Evolutionary conservation across 2,329 filamentous ascomycete species (phyloP), one percentile per base, ranked within the genome.

Genomic region (Aspergillus alliaceus): DNA sequence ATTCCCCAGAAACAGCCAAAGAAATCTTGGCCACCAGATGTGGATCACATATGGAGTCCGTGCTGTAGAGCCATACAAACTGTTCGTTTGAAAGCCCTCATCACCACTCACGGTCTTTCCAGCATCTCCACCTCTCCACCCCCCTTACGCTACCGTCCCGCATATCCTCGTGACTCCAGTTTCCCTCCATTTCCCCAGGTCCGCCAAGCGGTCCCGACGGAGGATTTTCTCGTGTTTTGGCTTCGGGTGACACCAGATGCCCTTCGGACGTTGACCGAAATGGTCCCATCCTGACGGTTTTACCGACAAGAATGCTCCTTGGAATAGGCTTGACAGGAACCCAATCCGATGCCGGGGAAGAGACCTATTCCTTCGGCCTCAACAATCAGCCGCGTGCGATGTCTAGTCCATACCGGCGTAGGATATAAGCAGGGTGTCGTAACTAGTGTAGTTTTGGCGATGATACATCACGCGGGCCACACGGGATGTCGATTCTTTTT

Each of bases 181-280:
- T 31, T 27, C 20, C 51, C 31, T 46, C 37, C 20, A 46, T 53
- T 53, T 53, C 51, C 51, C 51, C 51, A 53, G 51, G 39, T 53
- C 37, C 29, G 37, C 37, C 51, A 46, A 44, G 51, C 27, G 20
- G 20, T 6, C 40, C 25, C 25, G 27, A 14, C 39, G 20, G 20
- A 42, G 39, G 31, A 47, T 31, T 29, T 25, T 9, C 25, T 31
- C 25, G 44, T 25, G 44, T 47, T 47, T 29, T 31, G 25, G 31
- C 51, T 27, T 22, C 15, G 14, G 15, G 51, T 53, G 39, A 32
- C 32, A 20, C 39, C 51, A 53, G 29, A 46, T 32, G 42, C 15
- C 39, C n/a, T 44, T 53, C 51, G 51, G 51, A 53, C n/a, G 51
- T 53, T 53, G 51, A 32, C 51, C 51, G 51, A 53, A 34, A 12